Conservation (phyloP, 495 filamentous ascomycete genomes). For the Cercophora scortea region DNA sequence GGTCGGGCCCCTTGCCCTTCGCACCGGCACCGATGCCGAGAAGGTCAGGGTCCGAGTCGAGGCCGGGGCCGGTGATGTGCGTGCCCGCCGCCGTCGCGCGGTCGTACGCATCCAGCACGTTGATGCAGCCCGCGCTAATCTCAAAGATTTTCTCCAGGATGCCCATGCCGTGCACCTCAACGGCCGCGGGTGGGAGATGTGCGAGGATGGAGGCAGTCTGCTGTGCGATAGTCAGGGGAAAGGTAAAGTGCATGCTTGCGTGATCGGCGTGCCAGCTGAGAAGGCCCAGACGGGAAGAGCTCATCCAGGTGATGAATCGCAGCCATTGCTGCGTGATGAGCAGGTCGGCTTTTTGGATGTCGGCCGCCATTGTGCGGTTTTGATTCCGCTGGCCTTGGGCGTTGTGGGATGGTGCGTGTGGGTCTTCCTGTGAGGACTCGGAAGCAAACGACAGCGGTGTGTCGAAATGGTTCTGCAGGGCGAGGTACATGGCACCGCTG, state of each 20-base stretch:
- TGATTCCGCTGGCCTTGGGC: neutral
- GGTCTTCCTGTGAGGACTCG: neutral
- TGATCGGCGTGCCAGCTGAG: slow-evolving; percentile 37
- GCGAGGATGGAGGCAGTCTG: slow-evolving; percentile 44
- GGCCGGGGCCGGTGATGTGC: neutral
- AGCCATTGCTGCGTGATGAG: slow-evolving; percentile 58
- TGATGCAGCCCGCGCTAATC: slow-evolving; percentile 44
- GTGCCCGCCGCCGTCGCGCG: neutral
- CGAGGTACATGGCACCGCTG: slow-evolving; percentile 36
- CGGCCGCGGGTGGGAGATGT: slow-evolving; percentile 39
- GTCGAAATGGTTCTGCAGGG: slow-evolving; percentile 30
- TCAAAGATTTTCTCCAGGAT: slow-evolving; percentile 52
- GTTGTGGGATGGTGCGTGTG: neutral
- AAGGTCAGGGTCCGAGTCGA: neutral
- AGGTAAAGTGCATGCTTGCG: slow-evolving; percentile 46
- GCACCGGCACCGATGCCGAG: neutral
- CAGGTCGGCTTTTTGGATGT: slow-evolving; percentile 53
- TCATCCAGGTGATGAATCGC: slow-evolving; percentile 52
- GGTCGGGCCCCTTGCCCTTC: neutral
- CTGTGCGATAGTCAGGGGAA: slow-evolving; percentile 49
- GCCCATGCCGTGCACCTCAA: slow-evolving; percentile 53
- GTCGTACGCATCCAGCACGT: slow-evolving; percentile 35
- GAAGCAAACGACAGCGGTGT: slow-evolving; percentile 12
- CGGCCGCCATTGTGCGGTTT: slow-evolving; percentile 22
- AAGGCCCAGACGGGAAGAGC: slow-evolving; percentile 47